A percentile compares a stretch with the other conserved stretches of the same genome.
Conservation (phyloP, 805 yeast genomes). For the Lipomyces starkeyi region DNA sequence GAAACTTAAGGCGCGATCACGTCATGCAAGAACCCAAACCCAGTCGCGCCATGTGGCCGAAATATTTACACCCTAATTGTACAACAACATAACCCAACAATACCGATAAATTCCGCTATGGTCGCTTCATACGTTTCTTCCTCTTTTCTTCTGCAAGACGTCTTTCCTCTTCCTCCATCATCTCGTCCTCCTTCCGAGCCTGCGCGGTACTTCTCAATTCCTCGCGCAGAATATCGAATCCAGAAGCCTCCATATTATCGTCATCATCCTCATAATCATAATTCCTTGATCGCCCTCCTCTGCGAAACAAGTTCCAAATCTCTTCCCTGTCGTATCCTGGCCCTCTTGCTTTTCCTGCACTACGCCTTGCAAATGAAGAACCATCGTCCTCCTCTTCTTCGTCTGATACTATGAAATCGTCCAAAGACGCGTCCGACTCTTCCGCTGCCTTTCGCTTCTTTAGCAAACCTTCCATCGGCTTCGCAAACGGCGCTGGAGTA, state of each 20-base stretch:
- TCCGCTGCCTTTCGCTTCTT: conserved; percentile 47
- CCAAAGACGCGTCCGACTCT: conserved; percentile 45
- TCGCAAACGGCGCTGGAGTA: conserved; percentile 53
- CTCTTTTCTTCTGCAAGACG: conserved; percentile 36
- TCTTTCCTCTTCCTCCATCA: conserved; percentile 56
- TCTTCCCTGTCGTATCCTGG: conserved; percentile 78
- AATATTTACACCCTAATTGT: neutral
- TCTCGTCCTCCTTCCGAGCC: conserved; percentile 77
- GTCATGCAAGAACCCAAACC: neutral
- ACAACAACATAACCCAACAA: neutral
- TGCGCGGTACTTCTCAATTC: conserved; percentile 70
- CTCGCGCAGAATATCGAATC: conserved; percentile 84
- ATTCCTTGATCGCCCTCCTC: conserved; percentile 52
- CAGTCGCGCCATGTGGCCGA: neutral
- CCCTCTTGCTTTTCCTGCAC: conserved; percentile 41
- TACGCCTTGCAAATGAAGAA: neutral
- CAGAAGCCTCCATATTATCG: conserved; percentile 93
- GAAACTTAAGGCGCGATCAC: neutral
- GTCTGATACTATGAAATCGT: conserved; percentile 66
- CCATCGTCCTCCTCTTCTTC: conserved; percentile 51
- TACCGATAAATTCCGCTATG: neutral
- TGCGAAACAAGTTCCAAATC: conserved; percentile 84
- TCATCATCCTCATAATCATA: conserved; percentile 46
- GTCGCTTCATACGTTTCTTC: conserved; percentile 17
- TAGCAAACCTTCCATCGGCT: conserved; percentile 51